A percentile compares a stretch with the other conserved stretches of the same genome.
Conservation (phyloP, 2,329 filamentous ascomycete genomes). For the Ophiostoma montium region DNA sequence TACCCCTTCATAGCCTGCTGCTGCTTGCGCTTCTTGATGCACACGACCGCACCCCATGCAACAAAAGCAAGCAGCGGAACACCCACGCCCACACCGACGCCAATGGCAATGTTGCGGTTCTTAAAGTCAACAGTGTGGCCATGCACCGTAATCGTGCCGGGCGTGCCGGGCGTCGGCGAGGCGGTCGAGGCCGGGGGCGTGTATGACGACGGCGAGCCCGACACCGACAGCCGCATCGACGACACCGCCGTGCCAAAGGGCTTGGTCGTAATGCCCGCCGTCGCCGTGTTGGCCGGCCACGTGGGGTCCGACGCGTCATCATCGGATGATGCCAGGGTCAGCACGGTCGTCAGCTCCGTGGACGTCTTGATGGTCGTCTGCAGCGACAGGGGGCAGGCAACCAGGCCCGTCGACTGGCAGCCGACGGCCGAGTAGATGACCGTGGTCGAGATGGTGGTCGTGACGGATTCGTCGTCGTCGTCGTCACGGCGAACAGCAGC, state of each 20-base stretch:
- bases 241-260: conserved; percentile 14
- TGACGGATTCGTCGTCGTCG: not conserved
- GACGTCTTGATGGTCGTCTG: conserved; percentile 27
- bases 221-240: conserved; percentile 18
- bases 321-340: conserved; percentile 16
- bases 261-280: conserved; percentile 21
- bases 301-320: conserved; percentile 15
- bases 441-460: conserved; percentile 25
- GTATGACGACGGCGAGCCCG: conserved; percentile 29
- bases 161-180: not conserved
- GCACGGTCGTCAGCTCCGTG: conserved; percentile 23
- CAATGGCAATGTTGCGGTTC: conserved; percentile 7
- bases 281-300: conserved; percentile 24
- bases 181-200: conserved; percentile 9
- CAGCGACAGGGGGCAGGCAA: conserved; percentile 36
- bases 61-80: conserved; percentile 2
- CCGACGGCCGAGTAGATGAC: conserved; percentile 29
- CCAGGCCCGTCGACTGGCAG: conserved; percentile 27
- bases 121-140: conserved; percentile 4
- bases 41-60: not conserved
- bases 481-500: not conserved
- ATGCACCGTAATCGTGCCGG: not conserved
- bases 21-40: not conserved
- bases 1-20: too few relatives aligned
- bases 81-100: conserved; percentile 5